phyloP scores from a whole-genome alignment of 2,329 filamentous ascomycete species.

The Sarocladium strictum region DNA sequence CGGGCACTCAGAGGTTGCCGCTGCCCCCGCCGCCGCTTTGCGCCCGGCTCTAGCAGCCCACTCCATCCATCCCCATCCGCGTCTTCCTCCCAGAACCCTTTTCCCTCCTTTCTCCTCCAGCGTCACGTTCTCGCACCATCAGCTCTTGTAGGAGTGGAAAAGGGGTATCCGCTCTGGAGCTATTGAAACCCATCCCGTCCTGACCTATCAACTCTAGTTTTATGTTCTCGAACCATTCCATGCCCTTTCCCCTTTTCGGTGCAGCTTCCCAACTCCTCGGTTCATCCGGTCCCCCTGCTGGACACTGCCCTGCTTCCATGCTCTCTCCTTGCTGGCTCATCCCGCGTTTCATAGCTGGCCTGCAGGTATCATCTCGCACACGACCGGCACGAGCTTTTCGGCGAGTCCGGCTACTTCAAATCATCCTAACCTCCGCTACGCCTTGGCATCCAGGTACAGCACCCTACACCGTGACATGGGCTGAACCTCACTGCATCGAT shows the following conservation, averaged over 20 bases:
- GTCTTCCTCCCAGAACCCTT: background rate
- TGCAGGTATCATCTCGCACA: background rate
- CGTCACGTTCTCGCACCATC: background rate
- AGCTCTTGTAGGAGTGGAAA: background rate
- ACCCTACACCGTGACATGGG: background rate
- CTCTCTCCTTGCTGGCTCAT: background rate
- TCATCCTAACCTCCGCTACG: background rate
- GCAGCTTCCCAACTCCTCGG: background rate
- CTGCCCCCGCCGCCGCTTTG: slow-evolving; percentile 5
- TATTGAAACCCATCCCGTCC: background rate
- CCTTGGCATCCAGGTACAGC: background rate
- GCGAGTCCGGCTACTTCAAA: background rate
- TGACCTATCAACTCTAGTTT: background rate
- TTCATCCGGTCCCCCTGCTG: background rate
- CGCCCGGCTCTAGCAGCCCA: slow-evolving; percentile 6
- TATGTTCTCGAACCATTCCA: background rate
- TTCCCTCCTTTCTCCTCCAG: background rate
- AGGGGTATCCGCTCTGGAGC: background rate
- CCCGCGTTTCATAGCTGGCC: background rate
- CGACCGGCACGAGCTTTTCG: background rate
- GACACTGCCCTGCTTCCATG: background rate
- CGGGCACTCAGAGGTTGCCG: background rate
- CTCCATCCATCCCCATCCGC: background rate
- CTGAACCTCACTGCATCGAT: background rate
- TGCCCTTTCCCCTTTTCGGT: background rate